phyloP scores from a whole-genome alignment of 2,329 filamentous ascomycete genomes.

The Fusarium chlamydosporum region DNA sequence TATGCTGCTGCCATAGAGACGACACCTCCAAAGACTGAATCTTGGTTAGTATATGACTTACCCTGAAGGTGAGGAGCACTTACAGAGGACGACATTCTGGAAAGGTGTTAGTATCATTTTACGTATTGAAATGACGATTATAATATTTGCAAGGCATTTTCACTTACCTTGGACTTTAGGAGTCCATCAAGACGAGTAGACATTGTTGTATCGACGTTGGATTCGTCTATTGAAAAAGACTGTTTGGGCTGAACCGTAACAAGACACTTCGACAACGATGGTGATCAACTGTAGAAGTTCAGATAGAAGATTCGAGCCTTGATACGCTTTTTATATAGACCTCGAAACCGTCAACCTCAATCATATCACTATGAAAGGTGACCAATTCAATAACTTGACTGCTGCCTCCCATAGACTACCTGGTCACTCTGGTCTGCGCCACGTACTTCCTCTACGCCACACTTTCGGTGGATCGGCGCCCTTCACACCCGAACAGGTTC shows the following conservation, averaged over 20 bases:
- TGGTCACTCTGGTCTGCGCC: slow-evolving; percentile 23
- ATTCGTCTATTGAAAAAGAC: not conserved
- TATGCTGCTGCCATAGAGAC: slow-evolving; percentile 70
- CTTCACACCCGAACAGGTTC: slow-evolving; percentile 37
- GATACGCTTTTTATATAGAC: not conserved
- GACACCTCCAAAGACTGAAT: slow-evolving; percentile 37
- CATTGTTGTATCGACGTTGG: slow-evolving; percentile 26
- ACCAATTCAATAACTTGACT: slow-evolving; percentile 33
- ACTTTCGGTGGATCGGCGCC: slow-evolving; percentile 45
- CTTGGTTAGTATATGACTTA: slow-evolving; percentile 33
- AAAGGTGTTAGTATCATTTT: slow-evolving; percentile 8
- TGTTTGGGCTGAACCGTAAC: too few relatives aligned
- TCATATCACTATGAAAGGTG: slow-evolving; percentile 43
- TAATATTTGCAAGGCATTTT: fast-evolving
- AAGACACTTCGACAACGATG: not conserved
- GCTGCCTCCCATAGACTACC: slow-evolving; percentile 23
- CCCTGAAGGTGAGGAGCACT: slow-evolving; percentile 42
- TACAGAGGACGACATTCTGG: slow-evolving; percentile 80
- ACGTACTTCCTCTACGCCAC: slow-evolving; percentile 32
- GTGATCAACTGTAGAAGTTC: too few relatives aligned
- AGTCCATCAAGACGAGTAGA: slow-evolving; percentile 45
- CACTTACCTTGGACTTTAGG: slow-evolving; percentile 48
- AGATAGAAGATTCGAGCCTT: not conserved
- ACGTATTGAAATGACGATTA: fast-evolving
- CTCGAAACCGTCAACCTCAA: not conserved